phyloP scores from a whole-genome alignment of 1,284 basidiomycete species.

The Phellopilus nigrolimitatus region DNA sequence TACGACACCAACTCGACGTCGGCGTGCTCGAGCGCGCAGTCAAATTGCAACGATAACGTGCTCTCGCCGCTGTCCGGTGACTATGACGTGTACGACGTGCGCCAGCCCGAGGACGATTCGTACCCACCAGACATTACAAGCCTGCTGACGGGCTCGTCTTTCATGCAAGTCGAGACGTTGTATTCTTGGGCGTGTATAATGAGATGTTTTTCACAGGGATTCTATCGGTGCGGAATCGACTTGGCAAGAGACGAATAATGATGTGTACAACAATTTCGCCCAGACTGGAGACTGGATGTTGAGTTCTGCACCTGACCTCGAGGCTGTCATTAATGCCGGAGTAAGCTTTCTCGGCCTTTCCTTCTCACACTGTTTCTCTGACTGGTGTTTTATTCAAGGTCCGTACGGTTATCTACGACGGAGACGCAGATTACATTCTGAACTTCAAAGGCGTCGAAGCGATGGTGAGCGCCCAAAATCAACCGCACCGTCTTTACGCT shows the following conservation, averaged over 20 bases:
- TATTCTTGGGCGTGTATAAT: no score
- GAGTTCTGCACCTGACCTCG: slow-evolving; percentile 48
- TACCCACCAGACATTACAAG: slow-evolving; percentile 54
- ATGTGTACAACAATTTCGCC: slow-evolving; percentile 53
- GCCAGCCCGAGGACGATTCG: slow-evolving; percentile 42
- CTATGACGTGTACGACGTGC: slow-evolving; percentile 50
- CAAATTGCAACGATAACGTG: slow-evolving; percentile 51
- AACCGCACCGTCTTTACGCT: background rate
- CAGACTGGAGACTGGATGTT: slow-evolving; percentile 62
- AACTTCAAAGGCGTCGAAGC: slow-evolving; percentile 59
- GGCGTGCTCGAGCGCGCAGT: slow-evolving; percentile 50
- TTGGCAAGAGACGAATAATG: slow-evolving; percentile 43
- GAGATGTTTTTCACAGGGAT: no score
- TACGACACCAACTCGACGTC: slow-evolving; percentile 42
- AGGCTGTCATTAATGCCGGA: slow-evolving; percentile 55
- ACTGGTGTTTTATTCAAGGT: slow-evolving; percentile 5
- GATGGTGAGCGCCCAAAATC: slow-evolving; percentile 39
- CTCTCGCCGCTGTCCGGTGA: slow-evolving; percentile 45
- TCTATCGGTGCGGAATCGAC: no score
- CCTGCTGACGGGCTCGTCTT: slow-evolving; percentile 36
- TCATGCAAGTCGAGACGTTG: slow-evolving; percentile 21
- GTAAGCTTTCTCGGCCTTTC: slow-evolving; percentile 38
- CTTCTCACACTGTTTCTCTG: slow-evolving; percentile 36
- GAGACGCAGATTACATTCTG: slow-evolving; percentile 47
- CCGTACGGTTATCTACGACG: slow-evolving; percentile 19